Evolutionary conservation across 805 yeast species (phyloP).

Genomic region (Candida cerambycidarum): DNA sequence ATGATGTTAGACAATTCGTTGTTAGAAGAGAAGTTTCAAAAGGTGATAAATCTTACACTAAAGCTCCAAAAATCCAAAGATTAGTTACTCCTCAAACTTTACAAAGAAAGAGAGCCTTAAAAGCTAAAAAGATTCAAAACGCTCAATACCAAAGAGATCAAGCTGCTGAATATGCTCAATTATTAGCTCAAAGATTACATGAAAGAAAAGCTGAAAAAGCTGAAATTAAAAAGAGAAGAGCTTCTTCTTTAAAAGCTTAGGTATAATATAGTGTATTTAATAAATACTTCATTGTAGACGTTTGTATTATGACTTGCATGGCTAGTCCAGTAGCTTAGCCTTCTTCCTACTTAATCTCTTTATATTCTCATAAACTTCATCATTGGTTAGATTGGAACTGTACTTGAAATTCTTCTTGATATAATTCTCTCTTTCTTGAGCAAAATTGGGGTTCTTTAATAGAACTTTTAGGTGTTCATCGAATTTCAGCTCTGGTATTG

Average conservation of each 20-base stretch:
- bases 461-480: constrained; percentile 68
- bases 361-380: constrained; percentile 63
- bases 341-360: constrained; percentile 44
- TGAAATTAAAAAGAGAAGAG: constrained; percentile 99
- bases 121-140: constrained; percentile 89
- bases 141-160: constrained; percentile 99
- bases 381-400: constrained; percentile 49
- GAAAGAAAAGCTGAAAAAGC: constrained; percentile 98
- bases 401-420: constrained; percentile 53
- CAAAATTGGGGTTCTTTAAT: constrained; percentile 75
- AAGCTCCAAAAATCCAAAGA: constrained; percentile 99
- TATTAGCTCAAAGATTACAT: constrained; percentile 96
- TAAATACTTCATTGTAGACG: constrained; percentile 15
- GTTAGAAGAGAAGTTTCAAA: constrained; percentile 97
- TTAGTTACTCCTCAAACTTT: constrained; percentile 98
- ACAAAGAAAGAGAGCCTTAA: constrained; percentile 98
- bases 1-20: constrained; percentile 85
- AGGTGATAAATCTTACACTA: constrained; percentile 98
- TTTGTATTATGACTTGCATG: too few relatives aligned
- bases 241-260: constrained; percentile 94
- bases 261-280: constrained; percentile 24
- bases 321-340: too few relatives aligned
- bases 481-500: constrained; percentile 68
- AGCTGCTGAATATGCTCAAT: constrained; percentile 99
- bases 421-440: constrained; percentile 63